phyloP scores from a whole-genome alignment of 1,284 basidiomycete species.

The Cryptococcus hybrid region DNA sequence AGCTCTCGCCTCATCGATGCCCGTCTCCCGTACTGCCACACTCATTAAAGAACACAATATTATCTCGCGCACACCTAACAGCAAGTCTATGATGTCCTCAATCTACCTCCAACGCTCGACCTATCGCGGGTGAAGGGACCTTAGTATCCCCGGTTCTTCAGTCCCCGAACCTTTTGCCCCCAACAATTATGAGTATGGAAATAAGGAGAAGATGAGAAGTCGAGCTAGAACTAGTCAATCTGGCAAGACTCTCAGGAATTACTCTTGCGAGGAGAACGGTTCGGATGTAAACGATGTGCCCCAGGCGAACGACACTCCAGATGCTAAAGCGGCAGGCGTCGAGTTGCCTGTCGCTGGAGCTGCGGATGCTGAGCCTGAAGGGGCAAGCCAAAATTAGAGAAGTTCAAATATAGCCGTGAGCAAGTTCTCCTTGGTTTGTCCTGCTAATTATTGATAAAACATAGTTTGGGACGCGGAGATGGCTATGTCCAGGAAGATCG shows the following conservation, averaged over 20 bases:
- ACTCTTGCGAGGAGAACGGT: slow-evolving; percentile 1
- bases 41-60: not conserved
- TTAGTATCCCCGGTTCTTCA: not conserved
- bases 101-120: not conserved
- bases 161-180: not conserved
- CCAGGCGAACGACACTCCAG: slow-evolving; percentile 1
- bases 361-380: not conserved
- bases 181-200: not conserved
- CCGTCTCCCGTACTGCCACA: not conserved
- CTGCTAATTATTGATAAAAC: not conserved
- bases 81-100: not conserved
- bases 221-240: not conserved
- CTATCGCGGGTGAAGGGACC: not conserved
- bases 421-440: not conserved
- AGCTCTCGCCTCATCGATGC: no score
- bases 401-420: slow-evolving; percentile 13
- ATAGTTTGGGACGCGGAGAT: slow-evolving; percentile 31
- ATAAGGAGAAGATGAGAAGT: not conserved
- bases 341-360: slow-evolving; percentile 3
- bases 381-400: slow-evolving; percentile 6
- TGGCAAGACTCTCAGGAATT: no score
- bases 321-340: slow-evolving; percentile 4
- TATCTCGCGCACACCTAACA: not conserved
- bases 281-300: not conserved
- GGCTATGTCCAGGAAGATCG: slow-evolving; percentile 29